Evolutionary conservation across 208 protist species (phyloP).

Genomic region (Wallacemonas collosoma): DNA sequence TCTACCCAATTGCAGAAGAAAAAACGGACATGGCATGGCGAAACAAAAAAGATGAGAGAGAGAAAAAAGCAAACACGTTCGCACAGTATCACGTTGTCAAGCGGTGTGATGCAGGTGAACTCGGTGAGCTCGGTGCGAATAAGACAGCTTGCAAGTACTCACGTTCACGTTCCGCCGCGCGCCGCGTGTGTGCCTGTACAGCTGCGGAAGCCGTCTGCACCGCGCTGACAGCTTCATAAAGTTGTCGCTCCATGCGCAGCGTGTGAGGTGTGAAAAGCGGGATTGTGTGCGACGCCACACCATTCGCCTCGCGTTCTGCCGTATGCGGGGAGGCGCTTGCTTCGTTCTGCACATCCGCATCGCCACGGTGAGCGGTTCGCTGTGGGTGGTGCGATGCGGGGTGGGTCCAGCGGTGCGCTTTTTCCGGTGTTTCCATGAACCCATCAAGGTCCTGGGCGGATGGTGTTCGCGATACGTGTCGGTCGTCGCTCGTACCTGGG

Average conservation of each 20-base stretch:
- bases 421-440: slow-evolving; percentile 15
- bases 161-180: slow-evolving; percentile 3
- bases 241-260: slow-evolving; percentile 15
- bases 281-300: not conserved
- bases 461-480: not conserved
- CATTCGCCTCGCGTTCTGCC: not conserved
- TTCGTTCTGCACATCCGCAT: too few species aligned
- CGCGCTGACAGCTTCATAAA: slow-evolving; percentile 13
- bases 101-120: not conserved
- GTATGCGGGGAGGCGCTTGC: too few species aligned
- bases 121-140: not conserved
- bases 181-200: not conserved
- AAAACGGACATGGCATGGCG: slow-evolving; percentile 2
- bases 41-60: not conserved
- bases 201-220: slow-evolving; percentile 9
- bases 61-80: not conserved
- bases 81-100: not conserved
- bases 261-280: slow-evolving; percentile 1
- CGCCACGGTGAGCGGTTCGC: too few species aligned
- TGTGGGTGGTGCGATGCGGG: not conserved
- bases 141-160: slow-evolving; percentile 19
- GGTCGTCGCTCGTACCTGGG: too few species aligned
- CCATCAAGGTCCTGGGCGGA: not conserved
- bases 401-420: not conserved
- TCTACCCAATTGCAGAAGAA: not conserved